Evolutionary conservation across 2,329 filamentous ascomycete species (phyloP), one percentile per base, ranked within the genome.

Genomic region (Tolypocladium tundrense): DNA sequence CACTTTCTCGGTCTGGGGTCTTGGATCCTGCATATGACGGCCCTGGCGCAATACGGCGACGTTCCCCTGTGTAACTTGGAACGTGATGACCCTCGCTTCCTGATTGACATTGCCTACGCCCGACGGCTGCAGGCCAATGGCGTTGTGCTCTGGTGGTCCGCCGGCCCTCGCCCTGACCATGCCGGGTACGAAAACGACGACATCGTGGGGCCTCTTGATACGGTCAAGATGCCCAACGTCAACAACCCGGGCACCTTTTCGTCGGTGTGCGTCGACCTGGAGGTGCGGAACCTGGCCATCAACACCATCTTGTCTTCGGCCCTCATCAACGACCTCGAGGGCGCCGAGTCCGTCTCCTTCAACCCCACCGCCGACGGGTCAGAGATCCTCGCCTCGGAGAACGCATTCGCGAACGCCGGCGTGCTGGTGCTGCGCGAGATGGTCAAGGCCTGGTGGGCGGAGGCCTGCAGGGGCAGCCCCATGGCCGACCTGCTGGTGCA

Each of bases 401-500:
- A 88, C 60, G 90, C 93, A 0, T 99, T 99, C 69, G 88, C 93
- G n/a, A 89, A 91, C 54, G 91, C 93, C 3, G 90, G 91, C 57
- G 89, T 97, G 5, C 83, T 87, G 8, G 94, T 99, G 0, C 79
- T 99, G 4, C 88, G 94, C 16, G 95, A 97, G 66, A 97, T 99
- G 92, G 94, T 99, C 65, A 96, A 97, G 71, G 84, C 90, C 3
- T 99, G 95, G 95, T 99, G 94, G 94, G 83, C 88, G 1, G 93
- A 99, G 72, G 95, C 94, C 7, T 94, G 90, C 69, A 86, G 85
- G 60, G 91, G 91, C 42, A 95, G 90, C 66, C 88, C 85, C 45
- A 97, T 99, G 91, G 95, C 95, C 0, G 94, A 99, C 73, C 86
- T 97, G 57, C 91, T 99, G 79, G 94, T 99, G 1, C 92, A 96